These are phyloP conservation scores for Mycena latifolia DNA, from an alignment of 768 basidiomycete genomes.

Conservation along the genomic window DNA sequence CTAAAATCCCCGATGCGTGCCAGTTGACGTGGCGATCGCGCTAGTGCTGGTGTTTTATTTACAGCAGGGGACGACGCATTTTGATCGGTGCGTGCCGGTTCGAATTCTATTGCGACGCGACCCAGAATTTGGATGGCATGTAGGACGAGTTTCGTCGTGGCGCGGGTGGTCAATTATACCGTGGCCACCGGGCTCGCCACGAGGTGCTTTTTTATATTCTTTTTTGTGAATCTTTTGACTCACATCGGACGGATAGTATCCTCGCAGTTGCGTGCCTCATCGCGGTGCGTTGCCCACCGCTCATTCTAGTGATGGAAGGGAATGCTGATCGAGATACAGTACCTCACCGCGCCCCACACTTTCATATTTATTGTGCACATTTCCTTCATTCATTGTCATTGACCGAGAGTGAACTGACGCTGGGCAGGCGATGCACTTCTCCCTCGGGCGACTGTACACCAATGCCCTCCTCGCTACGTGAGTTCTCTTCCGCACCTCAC, in stretches of 20 bases:
- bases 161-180: constrained; percentile 23
- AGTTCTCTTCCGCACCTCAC: background rate
- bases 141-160: constrained; percentile 29
- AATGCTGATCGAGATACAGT: constrained; percentile 25
- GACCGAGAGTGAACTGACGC: no score
- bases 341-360: constrained; percentile 34
- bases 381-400: background rate
- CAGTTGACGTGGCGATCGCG: constrained; percentile 30
- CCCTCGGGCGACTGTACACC: constrained; percentile 41
- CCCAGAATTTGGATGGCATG: background rate
- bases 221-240: background rate
- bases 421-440: constrained; percentile 43
- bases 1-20: background rate
- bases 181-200: constrained; percentile 29
- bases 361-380: constrained; percentile 38
- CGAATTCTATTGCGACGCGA: background rate
- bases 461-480: constrained; percentile 43
- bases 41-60: constrained; percentile 27
- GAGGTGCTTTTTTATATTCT: constrained; percentile 9
- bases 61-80: constrained; percentile 25
- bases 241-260: background rate
- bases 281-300: constrained; percentile 5
- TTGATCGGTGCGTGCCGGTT: constrained; percentile 14
- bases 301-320: no score
- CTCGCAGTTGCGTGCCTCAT: constrained; percentile 26